These are phyloP conservation scores for Irpex sp. DNA, from an alignment of 1,284 basidiomycete genomes.

Conservation along the genomic window DNA sequence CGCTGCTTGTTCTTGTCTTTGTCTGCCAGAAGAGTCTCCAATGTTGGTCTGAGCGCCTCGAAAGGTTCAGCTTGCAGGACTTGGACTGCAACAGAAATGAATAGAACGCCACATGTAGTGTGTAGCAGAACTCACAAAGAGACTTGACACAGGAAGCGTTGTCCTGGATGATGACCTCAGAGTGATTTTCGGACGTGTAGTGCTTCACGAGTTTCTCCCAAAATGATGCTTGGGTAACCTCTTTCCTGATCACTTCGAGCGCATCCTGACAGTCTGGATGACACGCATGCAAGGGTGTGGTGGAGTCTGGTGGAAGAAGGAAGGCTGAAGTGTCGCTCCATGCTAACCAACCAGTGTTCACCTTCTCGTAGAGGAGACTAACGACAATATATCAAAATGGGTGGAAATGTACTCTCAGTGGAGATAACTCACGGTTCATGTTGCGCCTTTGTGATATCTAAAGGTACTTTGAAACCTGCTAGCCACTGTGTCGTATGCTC, in stretches of 20 bases:
- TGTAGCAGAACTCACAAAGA: conserved; percentile 47
- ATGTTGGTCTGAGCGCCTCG: conserved; percentile 45
- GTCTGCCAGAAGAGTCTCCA: conserved; percentile 52
- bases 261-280: conserved; percentile 43
- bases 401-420: neutral
- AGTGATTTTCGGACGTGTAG: conserved; percentile 66
- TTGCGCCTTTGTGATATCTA: conserved; percentile 32
- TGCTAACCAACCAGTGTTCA: conserved; percentile 57
- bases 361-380: conserved; percentile 52
- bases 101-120: conserved; percentile 4
- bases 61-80: conserved; percentile 65
- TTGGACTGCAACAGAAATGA: conserved; percentile 46
- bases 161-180: conserved; percentile 56
- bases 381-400: neutral
- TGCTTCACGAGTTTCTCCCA: conserved; percentile 61
- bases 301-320: conserved; percentile 39
- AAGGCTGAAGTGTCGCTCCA: conserved; percentile 49
- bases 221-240: conserved; percentile 41
- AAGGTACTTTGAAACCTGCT: conserved; percentile 40
- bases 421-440: conserved; percentile 39
- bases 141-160: conserved; percentile 72
- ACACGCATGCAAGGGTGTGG: conserved; percentile 57
- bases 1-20: conserved; percentile 82
- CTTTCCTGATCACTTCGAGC: conserved; percentile 43
- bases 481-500: conserved; percentile 59